A percentile compares a stretch with the other conserved stretches of the same genome.
phyloP scores from a whole-genome alignment of 2,329 filamentous ascomycete genomes.

The Ophiostoma triangulosporum region DNA sequence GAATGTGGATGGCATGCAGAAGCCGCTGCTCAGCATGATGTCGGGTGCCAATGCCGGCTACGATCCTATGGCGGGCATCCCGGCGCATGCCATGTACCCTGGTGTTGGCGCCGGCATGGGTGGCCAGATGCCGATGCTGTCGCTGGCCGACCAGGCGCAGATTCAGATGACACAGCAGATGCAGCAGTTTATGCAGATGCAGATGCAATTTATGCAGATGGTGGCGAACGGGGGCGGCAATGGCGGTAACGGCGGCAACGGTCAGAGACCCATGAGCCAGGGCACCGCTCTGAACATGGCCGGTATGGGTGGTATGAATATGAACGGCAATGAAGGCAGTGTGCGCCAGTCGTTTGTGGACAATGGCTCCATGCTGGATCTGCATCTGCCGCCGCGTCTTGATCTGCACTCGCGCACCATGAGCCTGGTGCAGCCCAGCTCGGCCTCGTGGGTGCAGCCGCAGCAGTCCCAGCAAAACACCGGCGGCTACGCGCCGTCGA shows the following conservation, averaged over 20 bases:
- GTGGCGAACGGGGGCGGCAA: slow-evolving; percentile 34
- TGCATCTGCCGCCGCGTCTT: slow-evolving; percentile 24
- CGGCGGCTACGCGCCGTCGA: slow-evolving; percentile 35
- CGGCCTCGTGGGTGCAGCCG: slow-evolving; percentile 41
- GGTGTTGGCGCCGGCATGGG: slow-evolving; percentile 17
- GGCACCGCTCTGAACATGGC: slow-evolving; percentile 27
- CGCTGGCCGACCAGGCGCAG: slow-evolving; percentile 57
- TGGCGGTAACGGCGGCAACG: slow-evolving; percentile 16
- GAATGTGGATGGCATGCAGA: slow-evolving; percentile 40
- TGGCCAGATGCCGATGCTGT: slow-evolving; percentile 26
- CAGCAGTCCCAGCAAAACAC: slow-evolving; percentile 22
- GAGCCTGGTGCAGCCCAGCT: slow-evolving; percentile 68
- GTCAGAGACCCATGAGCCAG: slow-evolving; percentile 14
- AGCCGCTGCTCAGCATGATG: slow-evolving; percentile 20
- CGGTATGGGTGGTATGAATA: slow-evolving; percentile 29
- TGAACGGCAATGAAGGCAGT: slow-evolving; percentile 17
- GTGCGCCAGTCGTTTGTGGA: slow-evolving; percentile 34
- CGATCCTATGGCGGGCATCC: slow-evolving; percentile 36
- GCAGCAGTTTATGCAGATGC: slow-evolving; percentile 82
- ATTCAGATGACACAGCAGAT: slow-evolving; percentile 73
- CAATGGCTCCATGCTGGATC: slow-evolving; percentile 30
- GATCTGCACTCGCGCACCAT: slow-evolving; percentile 51
- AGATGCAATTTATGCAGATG: slow-evolving; percentile 94
- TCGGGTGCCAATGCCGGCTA: slow-evolving; percentile 17
- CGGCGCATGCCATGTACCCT: slow-evolving; percentile 36